These are phyloP conservation scores for Chlorella vulgaris DNA, from an alignment of 139 green algal species.

Conservation along the genomic window DNA sequence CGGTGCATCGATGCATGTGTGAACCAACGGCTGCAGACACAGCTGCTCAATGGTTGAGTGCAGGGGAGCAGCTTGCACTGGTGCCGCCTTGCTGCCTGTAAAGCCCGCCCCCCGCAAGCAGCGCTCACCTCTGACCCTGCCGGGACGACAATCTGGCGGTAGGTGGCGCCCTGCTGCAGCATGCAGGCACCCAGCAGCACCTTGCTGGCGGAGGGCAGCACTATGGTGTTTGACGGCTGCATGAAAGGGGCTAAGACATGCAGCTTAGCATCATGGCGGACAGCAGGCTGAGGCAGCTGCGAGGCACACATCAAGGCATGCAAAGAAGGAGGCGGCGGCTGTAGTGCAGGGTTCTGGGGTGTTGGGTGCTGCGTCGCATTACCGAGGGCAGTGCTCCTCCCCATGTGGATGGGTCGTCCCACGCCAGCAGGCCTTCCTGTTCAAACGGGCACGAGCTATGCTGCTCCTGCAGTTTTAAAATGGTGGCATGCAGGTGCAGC, in stretches of 20 bases:
- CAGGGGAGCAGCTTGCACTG: no score
- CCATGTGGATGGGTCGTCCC: conserved; percentile 32
- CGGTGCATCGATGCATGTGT: neutral
- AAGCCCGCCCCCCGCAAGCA: no score
- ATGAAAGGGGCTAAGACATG: neutral
- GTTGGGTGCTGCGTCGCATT: no score
- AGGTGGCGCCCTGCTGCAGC: neutral
- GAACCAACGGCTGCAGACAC: neutral
- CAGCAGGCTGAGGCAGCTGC: neutral
- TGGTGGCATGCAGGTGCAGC: neutral
- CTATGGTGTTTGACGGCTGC: conserved; percentile 21
- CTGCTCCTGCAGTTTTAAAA: neutral
- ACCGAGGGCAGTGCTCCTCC: conserved; percentile 16
- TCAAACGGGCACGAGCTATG: conserved; percentile 24
- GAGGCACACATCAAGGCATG: neutral
- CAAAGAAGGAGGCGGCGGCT: neutral
- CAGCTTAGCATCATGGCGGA: no score
- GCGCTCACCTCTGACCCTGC: conserved; percentile 21
- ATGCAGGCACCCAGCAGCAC: conserved; percentile 37
- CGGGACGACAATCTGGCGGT: conserved; percentile 27
- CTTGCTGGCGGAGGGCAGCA: conserved; percentile 28
- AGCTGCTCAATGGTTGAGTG: no score
- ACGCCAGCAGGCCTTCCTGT: conserved; percentile 11
- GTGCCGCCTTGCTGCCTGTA: no score
- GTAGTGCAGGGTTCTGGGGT: neutral